Conservation (phyloP, 139 green algal species). For the Zygnema circumcarinatum region DNA sequence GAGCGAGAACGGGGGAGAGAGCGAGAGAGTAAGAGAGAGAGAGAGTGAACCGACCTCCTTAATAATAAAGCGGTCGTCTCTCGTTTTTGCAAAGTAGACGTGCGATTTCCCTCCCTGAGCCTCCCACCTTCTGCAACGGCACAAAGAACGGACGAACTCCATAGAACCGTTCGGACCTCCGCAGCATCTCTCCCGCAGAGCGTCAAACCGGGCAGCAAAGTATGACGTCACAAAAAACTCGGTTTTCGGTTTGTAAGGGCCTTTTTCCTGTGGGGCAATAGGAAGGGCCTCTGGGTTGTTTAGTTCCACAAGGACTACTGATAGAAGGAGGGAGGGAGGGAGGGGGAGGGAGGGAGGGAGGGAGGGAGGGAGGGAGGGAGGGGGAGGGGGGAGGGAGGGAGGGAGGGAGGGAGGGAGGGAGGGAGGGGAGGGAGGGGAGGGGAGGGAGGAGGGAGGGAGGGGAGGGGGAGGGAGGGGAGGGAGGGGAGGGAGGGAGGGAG, state of each 20-base stretch:
- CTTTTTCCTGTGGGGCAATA: not conserved
- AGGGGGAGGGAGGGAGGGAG: slow-evolving; percentile 14
- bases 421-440: not conserved
- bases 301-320: too few species aligned
- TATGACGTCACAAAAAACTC: slow-evolving; percentile 60
- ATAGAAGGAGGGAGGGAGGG: not conserved
- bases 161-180: slow-evolving; percentile 63
- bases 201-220: slow-evolving; percentile 60
- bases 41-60: slow-evolving; percentile 56
- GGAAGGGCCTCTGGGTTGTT: too few species aligned
- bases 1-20: not conserved
- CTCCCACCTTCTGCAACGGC: slow-evolving; percentile 78
- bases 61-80: slow-evolving; percentile 78
- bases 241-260: not conserved
- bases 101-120: slow-evolving; percentile 85
- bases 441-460: not conserved
- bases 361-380: not conserved
- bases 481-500: not conserved
- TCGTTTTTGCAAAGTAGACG: slow-evolving; percentile 92
- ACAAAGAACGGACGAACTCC: slow-evolving; percentile 83
- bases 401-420: not conserved
- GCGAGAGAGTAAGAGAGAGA: not conserved
- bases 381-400: not conserved
- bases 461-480: not conserved
- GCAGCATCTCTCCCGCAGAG: slow-evolving; percentile 48